Base-by-base conservation (phyloP, 2,329 filamentous ascomycete genomes). In the Decorospora gaudefroyi region DNA sequence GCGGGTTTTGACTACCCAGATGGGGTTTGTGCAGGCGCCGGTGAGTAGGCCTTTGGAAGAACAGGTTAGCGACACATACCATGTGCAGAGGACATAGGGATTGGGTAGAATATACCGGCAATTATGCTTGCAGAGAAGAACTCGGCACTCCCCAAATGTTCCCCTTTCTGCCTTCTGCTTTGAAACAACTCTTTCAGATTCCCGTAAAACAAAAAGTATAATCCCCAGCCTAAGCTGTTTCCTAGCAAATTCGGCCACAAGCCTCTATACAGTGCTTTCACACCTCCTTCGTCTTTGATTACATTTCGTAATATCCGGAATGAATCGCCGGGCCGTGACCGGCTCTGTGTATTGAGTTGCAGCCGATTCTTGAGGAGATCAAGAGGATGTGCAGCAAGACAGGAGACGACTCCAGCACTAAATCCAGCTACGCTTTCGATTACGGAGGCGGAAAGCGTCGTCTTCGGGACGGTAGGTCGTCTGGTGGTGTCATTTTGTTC, bases 1-100 rank as follows among this genome's bases (percentile, higher is more conserved):
- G 52, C 93, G 87, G 6, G 92, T 97, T 76, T 97, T 97, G 69
- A 99, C 84, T 2, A 99, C 93, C 93, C 93, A 99, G 60, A 99
- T 85, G 2, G 93, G 93, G 68, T 97, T 97, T 19, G 93, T 97
- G 55, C 92, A 78, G 19, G 88, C 74, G 29, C 91, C 87, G 1
- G 90, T 95, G 27, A 88, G 71, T 12, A 86, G 76, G 19, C 92
- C 91, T 66, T 17, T 12, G n/a, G 21, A n/a, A n/a, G 64, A n/a
- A 17, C 3, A 8, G 10, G 27, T 51, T 18, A 53, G 36, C 46
- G 12, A 52, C 35, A 13, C 34, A 10, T n/a, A 10, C 6, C 19
- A 17, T 39, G n/a, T n/a, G n/a, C 13, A 21, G 36, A 5, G 11
- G 21, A 36, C 7, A 19, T n/a, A n/a, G n/a, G n/a, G n/a, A 4